Conservation (phyloP, 257 asterid genomes). For the Nicotiana tabacum region DNA sequence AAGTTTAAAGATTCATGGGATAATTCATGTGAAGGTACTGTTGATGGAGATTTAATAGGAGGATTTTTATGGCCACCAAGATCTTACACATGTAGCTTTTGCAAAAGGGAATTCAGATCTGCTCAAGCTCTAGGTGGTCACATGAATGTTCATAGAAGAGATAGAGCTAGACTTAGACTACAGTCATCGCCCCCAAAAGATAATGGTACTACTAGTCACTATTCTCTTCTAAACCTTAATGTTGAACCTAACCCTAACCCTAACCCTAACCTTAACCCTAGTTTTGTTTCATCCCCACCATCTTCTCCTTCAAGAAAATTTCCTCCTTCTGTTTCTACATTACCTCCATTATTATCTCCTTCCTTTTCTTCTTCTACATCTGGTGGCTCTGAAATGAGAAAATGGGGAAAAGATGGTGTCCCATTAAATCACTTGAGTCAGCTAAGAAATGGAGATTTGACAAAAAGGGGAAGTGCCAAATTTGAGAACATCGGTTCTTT, state of each 20-base stretch:
- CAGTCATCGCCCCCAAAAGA: constrained; percentile 33
- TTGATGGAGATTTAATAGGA: constrained; percentile 42
- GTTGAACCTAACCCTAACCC: constrained; percentile 52
- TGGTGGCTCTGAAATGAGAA: neutral
- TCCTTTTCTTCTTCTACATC: constrained; percentile 14
- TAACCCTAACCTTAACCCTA: constrained; percentile 38
- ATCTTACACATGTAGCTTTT: constrained; percentile 72
- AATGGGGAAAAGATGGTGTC: too few relatives aligned
- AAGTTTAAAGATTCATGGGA: constrained; percentile 33
- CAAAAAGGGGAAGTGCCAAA: constrained; percentile 12
- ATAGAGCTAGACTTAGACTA: constrained; percentile 57
- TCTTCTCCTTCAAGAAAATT: constrained; percentile 30
- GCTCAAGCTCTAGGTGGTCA: constrained; percentile 99
- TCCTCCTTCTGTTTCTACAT: constrained; percentile 30
- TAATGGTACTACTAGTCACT: neutral
- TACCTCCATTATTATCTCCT: constrained; percentile 30
- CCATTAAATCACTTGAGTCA: neutral
- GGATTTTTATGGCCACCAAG: constrained; percentile 91
- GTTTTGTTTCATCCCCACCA: constrained; percentile 15
- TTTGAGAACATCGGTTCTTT: constrained; percentile 17
- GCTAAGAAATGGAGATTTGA: neutral
- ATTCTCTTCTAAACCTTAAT: constrained; percentile 34
- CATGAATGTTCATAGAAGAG: constrained; percentile 93
- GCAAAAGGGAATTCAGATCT: constrained; percentile 85
- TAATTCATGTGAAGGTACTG: constrained; percentile 10